Conservation (phyloP, 805 yeast species). For the Metschnikowia henanensis region DNA sequence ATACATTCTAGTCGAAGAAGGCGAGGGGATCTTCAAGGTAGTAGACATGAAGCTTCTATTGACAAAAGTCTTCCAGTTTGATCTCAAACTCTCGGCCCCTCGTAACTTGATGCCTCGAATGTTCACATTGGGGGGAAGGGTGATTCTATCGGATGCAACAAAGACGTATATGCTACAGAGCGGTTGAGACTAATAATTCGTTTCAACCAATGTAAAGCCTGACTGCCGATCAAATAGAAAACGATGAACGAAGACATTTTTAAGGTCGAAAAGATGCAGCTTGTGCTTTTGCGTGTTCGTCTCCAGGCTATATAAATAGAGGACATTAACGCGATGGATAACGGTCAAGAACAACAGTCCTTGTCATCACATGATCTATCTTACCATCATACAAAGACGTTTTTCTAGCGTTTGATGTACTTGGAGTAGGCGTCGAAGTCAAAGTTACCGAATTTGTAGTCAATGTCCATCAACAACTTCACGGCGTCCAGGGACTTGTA, state of each 20-base stretch:
- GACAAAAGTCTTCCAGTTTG: neutral
- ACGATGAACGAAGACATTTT: no score
- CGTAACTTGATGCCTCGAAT: constrained; percentile 8
- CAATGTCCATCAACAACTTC: constrained; percentile 61
- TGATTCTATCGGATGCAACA: neutral
- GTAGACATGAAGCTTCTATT: constrained; percentile 3
- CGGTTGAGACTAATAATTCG: no score
- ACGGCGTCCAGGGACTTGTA: constrained; percentile 62
- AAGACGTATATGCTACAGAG: constrained; percentile 1
- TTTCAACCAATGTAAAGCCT: no score
- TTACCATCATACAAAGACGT: neutral
- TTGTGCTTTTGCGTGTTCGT: no score
- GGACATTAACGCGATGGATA: no score
- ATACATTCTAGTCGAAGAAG: constrained; percentile 16
- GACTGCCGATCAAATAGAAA: no score
- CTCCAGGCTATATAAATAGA: no score
- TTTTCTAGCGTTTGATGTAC: constrained; percentile 25
- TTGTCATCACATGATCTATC: no score
- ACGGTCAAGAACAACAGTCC: no score
- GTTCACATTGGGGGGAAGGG: neutral
- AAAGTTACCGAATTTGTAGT: constrained; percentile 59
- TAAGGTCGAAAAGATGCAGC: no score
- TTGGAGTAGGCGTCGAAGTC: constrained; percentile 47
- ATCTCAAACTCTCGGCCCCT: constrained; percentile 1
- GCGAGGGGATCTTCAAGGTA: neutral